These are phyloP conservation scores for Syncephalastrum monosporum DNA, from an alignment of 371 early-diverging fungal species.

Conservation along the genomic window DNA sequence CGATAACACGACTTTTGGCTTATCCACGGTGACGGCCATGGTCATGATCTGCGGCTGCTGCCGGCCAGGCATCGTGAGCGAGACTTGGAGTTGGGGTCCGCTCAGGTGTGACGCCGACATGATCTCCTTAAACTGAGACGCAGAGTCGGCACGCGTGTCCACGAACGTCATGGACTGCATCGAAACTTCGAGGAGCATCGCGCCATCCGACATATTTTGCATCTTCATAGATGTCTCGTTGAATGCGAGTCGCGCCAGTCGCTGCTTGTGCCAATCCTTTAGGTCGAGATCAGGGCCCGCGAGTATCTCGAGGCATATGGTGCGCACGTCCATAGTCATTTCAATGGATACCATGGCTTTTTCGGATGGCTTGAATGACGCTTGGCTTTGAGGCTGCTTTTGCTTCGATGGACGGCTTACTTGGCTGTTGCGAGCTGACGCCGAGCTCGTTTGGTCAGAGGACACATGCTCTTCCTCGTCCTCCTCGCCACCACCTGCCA, in stretches of 20 bases:
- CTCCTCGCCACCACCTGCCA: constrained; percentile 21
- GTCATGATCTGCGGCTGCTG: constrained; percentile 29
- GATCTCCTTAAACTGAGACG: constrained; percentile 83
- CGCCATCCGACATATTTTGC: constrained; percentile 58
- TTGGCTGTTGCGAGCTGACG: constrained; percentile 1
- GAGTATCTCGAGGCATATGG: constrained; percentile 49
- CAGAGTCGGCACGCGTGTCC: constrained; percentile 76
- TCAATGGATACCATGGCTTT: constrained; percentile 15
- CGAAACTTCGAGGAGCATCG: constrained; percentile 72
- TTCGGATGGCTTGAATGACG: neutral
- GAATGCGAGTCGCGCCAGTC: constrained; percentile 56
- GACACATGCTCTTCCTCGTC: constrained; percentile 5
- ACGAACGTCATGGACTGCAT: constrained; percentile 72
- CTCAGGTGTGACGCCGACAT: constrained; percentile 65
- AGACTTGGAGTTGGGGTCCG: constrained; percentile 71
- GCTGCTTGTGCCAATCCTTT: constrained; percentile 10
- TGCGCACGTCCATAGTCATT: constrained; percentile 22
- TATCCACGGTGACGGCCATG: constrained; percentile 75
- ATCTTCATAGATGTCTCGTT: constrained; percentile 62
- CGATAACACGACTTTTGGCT: constrained; percentile 78
- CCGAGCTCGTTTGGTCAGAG: neutral
- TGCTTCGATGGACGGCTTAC: neutral
- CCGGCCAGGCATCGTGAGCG: constrained; percentile 24
- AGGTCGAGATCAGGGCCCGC: constrained; percentile 48
- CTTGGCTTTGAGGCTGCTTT: neutral